Percentiles rank a stretch among this genome's conserved stretches.
Evolutionary conservation across 2,329 filamentous ascomycete species (phyloP).

Genomic region (Cryphonectria radicalis): DNA sequence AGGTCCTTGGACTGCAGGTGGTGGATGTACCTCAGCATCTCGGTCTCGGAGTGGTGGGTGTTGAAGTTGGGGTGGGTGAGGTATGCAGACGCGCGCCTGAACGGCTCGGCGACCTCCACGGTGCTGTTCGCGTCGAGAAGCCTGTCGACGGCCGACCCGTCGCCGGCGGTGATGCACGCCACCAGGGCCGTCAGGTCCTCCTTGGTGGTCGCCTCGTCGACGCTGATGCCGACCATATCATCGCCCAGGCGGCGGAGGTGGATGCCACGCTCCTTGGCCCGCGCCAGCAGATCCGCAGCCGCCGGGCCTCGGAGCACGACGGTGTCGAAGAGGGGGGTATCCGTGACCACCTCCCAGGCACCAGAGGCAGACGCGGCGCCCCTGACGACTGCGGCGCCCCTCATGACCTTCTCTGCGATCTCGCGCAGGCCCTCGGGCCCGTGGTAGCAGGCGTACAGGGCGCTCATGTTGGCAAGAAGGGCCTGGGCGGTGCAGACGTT

Average conservation of each 20-base stretch:
- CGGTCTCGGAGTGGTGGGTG: slow-evolving; percentile 91
- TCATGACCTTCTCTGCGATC: slow-evolving; percentile 79
- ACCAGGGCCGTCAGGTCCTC: slow-evolving; percentile 34
- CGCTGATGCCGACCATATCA: slow-evolving; percentile 70
- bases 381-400: slow-evolving; percentile 67
- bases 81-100: slow-evolving; percentile 75
- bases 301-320: slow-evolving; percentile 66
- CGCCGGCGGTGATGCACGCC: slow-evolving; percentile 34
- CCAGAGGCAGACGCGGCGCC: slow-evolving; percentile 21
- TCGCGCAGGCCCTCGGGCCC: slow-evolving; percentile 80
- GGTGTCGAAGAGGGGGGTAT: slow-evolving; percentile 71
- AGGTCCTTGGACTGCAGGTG: slow-evolving; percentile 93
- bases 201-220: slow-evolving; percentile 64
- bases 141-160: slow-evolving; percentile 43
- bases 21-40: slow-evolving; percentile 90
- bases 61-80: slow-evolving; percentile 95
- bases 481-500: slow-evolving; percentile 98
- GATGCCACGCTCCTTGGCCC: slow-evolving; percentile 55
- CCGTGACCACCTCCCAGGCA: slow-evolving; percentile 25
- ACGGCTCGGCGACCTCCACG: slow-evolving; percentile 53
- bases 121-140: slow-evolving; percentile 41
- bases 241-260: slow-evolving; percentile 67
- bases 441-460: slow-evolving; percentile 93
- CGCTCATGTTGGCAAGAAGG: slow-evolving; percentile 91
- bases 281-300: slow-evolving; percentile 41